These are phyloP conservation scores for Shiraia sp. DNA, from an alignment of 2,329 filamentous ascomycete genomes.

Conservation along the genomic window DNA sequence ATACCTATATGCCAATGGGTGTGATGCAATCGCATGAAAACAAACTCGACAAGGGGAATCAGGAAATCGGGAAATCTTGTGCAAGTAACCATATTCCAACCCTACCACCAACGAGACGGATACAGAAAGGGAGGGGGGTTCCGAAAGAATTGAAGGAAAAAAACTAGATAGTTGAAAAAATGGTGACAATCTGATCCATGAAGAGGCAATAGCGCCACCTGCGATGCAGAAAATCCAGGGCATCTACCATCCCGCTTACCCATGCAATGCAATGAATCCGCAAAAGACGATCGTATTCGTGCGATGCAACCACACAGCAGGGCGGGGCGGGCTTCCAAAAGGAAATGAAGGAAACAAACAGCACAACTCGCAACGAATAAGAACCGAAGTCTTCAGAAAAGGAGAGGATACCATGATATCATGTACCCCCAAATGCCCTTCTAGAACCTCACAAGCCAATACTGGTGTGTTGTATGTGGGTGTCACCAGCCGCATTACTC, in stretches of 20 bases:
- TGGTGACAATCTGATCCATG: slow-evolving; percentile 14
- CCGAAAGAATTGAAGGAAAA: slow-evolving; percentile 1
- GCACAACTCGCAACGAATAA: slow-evolving; percentile 10
- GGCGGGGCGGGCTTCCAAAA: slow-evolving; percentile 24
- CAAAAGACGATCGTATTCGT: slow-evolving; percentile 19
- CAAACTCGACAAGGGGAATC: slow-evolving; percentile 15
- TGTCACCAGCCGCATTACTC: slow-evolving; percentile 16
- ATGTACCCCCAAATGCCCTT: slow-evolving; percentile 5
- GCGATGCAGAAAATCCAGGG: slow-evolving; percentile 24
- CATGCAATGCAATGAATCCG: slow-evolving; percentile 35
- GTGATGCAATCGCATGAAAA: slow-evolving; percentile 10
- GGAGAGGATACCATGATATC: slow-evolving; percentile 15
- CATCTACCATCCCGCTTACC: slow-evolving; percentile 24
- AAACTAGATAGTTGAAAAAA: slow-evolving; percentile 4
- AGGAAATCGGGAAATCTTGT: slow-evolving; percentile 35
- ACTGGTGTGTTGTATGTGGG: slow-evolving; percentile 17
- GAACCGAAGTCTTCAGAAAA: slow-evolving; percentile 10
- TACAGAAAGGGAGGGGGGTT: slow-evolving; percentile 14
- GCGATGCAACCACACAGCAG: slow-evolving; percentile 19
- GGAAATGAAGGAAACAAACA: slow-evolving; percentile 25
- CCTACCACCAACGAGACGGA: slow-evolving; percentile 24
- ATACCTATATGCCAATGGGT: slow-evolving; percentile 22
- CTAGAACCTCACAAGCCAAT: slow-evolving; percentile 4
- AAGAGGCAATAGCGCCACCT: slow-evolving; percentile 19
- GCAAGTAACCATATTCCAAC: slow-evolving; percentile 19